phyloP scores from a whole-genome alignment of 805 yeast species.

The Suhomyces pyralidae region DNA sequence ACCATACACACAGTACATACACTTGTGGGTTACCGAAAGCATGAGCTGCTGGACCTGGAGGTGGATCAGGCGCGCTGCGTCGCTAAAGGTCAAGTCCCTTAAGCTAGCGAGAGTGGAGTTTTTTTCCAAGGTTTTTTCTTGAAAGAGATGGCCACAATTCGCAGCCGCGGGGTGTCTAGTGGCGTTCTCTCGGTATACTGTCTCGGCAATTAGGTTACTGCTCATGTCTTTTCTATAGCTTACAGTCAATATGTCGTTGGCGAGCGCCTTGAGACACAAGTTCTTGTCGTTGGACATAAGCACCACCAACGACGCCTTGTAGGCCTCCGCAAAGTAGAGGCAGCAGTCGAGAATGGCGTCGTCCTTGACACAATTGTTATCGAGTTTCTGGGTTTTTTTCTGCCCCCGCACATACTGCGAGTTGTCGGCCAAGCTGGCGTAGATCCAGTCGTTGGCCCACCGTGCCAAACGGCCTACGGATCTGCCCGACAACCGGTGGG shows the following conservation, averaged over 20 bases:
- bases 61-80: background rate
- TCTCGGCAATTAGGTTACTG: conserved; percentile 41
- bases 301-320: conserved; percentile 44
- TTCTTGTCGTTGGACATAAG: conserved; percentile 81
- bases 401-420: conserved; percentile 63
- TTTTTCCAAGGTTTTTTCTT: too few relatives aligned
- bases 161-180: background rate
- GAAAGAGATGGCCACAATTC: too few relatives aligned
- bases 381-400: conserved; percentile 50
- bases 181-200: conserved; percentile 36
- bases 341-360: conserved; percentile 88
- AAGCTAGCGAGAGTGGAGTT: too few relatives aligned
- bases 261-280: conserved; percentile 71
- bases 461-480: conserved; percentile 61
- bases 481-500: conserved; percentile 16
- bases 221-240: conserved; percentile 46
- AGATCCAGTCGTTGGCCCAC: conserved; percentile 78
- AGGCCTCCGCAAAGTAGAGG: conserved; percentile 49
- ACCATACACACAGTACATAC: conserved; percentile 55
- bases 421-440: conserved; percentile 50
- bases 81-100: background rate
- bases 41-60: conserved; percentile 29
- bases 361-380: conserved; percentile 52
- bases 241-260: conserved; percentile 64
- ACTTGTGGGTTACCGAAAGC: conserved; percentile 46